Base-by-base conservation (phyloP, 2,329 filamentous ascomycete genomes). In the Bipolaris cookei region DNA sequence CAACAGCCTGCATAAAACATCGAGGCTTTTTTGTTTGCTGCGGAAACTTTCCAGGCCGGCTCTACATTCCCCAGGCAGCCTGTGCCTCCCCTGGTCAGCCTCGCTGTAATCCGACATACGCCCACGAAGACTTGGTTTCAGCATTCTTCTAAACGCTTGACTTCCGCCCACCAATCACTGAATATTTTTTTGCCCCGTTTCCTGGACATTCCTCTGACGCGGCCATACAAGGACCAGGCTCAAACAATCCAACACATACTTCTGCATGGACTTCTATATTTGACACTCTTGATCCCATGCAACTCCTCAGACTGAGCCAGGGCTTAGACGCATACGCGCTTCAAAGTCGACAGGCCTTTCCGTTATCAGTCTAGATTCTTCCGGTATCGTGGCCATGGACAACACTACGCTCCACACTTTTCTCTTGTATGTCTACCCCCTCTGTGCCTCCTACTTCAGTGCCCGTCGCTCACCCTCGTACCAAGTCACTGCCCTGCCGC, bases 331-430 rank as follows among this genome's bases (percentile, higher is more conserved):
- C 66, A 56, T 63, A 63, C 58, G 56, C 65, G 70, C 67, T 65
- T 67, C 64, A 67, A 44, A 55, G 45, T 58, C 44, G 51, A 65
- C 64, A 59, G 58, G 67, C 55, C 59, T 67, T 68, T 59, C 67
- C 59, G 58, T 71, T 68, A 69, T 62, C 58, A 65, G 65, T 63
- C 63, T 66, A 67, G 69, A 48, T 54, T 58, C 52, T 56, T 59
- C 69, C 69, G 63, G 54, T 56, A 64, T 57, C 59, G 51, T 53
- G 65, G 67, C 56, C 58, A 76, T 76, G 74, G 68, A 66, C 48
- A 69, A 71, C 58, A 89, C 87, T 20, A 88, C 88, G 57, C 84
- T 90, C 65, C 83, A 89, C 72, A 89, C 88, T 59, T 90, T 90
- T 74, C 59, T 76, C 44, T 75, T 76, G 75, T 77, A 76, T 67